Base-by-base conservation (phyloP, 345 rosid species). In the Hibiscus syriacus region DNA sequence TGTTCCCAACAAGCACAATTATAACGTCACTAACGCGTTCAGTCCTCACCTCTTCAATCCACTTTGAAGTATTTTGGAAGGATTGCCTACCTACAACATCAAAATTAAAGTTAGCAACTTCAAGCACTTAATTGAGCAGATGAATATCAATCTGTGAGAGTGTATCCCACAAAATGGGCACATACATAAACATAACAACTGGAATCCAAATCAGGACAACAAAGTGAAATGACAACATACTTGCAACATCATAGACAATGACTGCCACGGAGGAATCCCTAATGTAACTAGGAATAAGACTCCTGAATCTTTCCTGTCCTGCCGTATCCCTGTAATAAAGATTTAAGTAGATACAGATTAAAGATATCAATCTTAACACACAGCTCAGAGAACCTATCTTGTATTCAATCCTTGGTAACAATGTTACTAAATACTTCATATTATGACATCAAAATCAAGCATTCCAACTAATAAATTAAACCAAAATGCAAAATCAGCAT, bases 21-120 rank as follows among this genome's bases (percentile, higher is more conserved):
- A 90, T 90, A 56, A 90, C 96, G 78, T 90, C 96, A 70, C 93
- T 90, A 76, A 93, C 96, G 23, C 96, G 81, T 82, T 90, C 96
- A 29, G 89, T 84, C 69, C 96, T 87, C 71, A 90, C 96, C 79
- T 89, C 96, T 66, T 89, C 96, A 69, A 87, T 85, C 96, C 96
- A 89, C 76, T 87, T 89, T 16, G 91, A 70, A 64, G 93, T 87
- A 82, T 87, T 90, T 30, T 87, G 81, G 72, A 90, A 90, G 2
- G 96, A 87, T 52, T 86, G 96, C 77, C 93, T 85, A 74, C 96
- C 96, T 90, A 67, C 64, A 80, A 12, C 63, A 71, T 69, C 74
- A 27, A 12, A 68, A 70, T 9, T 57, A 23, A 41, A 56, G 26
- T 8, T 5, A 52, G 61, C 16, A 48, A 30, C 48, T 39, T 57